These are phyloP conservation scores for Vigna hirtella DNA, from an alignment of 306 rosid genomes.

Conservation along the genomic window DNA sequence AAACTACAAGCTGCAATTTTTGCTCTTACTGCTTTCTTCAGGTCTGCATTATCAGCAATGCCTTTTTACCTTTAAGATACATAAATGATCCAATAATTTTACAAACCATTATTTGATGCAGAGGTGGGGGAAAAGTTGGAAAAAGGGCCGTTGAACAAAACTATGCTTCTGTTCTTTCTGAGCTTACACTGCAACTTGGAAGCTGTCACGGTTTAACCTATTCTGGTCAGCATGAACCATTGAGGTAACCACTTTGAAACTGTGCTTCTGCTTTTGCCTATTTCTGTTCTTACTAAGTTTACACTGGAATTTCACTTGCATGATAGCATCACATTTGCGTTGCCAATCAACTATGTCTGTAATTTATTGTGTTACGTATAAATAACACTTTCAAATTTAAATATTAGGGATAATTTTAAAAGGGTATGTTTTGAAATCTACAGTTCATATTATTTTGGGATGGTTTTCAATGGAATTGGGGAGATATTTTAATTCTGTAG, in stretches of 20 bases:
- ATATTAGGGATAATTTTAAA: slow-evolving; percentile 13
- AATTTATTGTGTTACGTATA: neutral
- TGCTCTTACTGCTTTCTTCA: slow-evolving; percentile 95
- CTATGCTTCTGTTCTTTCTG: slow-evolving; percentile 94
- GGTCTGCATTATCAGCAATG: slow-evolving; percentile 52
- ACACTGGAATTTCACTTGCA: neutral
- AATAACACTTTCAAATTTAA: neutral
- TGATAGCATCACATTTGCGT: slow-evolving; percentile 26
- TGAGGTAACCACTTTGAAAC: slow-evolving; percentile 61
- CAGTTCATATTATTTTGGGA: neutral
- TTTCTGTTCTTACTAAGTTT: neutral
- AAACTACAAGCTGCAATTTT: slow-evolving; percentile 84
- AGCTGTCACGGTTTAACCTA: slow-evolving; percentile 83
- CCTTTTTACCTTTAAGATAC: slow-evolving; percentile 32
- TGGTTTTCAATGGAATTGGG: slow-evolving; percentile 5
- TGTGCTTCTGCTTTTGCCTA: neutral
- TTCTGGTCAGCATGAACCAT: slow-evolving; percentile 79
- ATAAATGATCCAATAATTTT: slow-evolving; percentile 38
- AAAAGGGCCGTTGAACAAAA: slow-evolving; percentile 90
- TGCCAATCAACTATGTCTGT: slow-evolving; percentile 7
- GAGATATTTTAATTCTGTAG: slow-evolving; percentile 20
- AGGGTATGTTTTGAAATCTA: neutral
- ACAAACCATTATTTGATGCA: slow-evolving; percentile 52
- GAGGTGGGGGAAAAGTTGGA: slow-evolving; percentile 98
- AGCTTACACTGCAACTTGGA: slow-evolving; percentile 92